Conservation (phyloP, 371 early-diverging fungal species). For the Mucor racemosus region DNA sequence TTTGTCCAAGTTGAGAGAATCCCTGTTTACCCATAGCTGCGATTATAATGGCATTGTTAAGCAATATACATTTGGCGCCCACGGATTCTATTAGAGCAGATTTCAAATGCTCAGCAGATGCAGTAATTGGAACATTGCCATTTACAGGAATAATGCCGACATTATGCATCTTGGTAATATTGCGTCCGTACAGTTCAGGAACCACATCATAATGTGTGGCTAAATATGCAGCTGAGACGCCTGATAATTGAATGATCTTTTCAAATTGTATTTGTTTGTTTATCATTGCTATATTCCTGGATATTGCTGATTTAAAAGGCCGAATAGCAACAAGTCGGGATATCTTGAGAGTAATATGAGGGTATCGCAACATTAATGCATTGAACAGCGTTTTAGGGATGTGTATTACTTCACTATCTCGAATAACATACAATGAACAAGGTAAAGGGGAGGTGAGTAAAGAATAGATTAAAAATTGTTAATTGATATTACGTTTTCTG, state of each 20-base stretch:
- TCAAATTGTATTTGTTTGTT: constrained; percentile 33
- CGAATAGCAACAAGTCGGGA: constrained; percentile 91
- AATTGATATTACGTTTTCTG: too few relatives aligned
- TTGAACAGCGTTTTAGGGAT: constrained; percentile 94
- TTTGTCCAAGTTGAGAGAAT: constrained; percentile 87
- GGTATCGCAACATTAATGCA: constrained; percentile 81
- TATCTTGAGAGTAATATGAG: constrained; percentile 90
- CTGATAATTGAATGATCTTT: constrained; percentile 5
- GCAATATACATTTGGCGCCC: constrained; percentile 73
- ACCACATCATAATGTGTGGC: constrained; percentile 8
- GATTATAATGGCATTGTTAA: constrained; percentile 81
- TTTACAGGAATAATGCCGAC: constrained; percentile 93
- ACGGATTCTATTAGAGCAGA: constrained; percentile 70
- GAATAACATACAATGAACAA: constrained; percentile 83
- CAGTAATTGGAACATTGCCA: constrained; percentile 79
- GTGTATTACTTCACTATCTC: constrained; percentile 93
- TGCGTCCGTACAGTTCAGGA: constrained; percentile 66
- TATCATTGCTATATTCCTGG: constrained; percentile 58
- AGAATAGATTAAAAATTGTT: too few relatives aligned
- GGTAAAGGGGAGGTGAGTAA: too few relatives aligned
- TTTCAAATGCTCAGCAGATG: too few relatives aligned
- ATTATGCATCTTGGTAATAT: constrained; percentile 91
- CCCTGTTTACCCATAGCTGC: constrained; percentile 90
- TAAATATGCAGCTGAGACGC: constrained; percentile 6
- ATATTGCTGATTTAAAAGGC: constrained; percentile 34